phyloP scores from a whole-genome alignment of 2,329 filamentous ascomycete genomes.

The Dactylellina leptospora region DNA sequence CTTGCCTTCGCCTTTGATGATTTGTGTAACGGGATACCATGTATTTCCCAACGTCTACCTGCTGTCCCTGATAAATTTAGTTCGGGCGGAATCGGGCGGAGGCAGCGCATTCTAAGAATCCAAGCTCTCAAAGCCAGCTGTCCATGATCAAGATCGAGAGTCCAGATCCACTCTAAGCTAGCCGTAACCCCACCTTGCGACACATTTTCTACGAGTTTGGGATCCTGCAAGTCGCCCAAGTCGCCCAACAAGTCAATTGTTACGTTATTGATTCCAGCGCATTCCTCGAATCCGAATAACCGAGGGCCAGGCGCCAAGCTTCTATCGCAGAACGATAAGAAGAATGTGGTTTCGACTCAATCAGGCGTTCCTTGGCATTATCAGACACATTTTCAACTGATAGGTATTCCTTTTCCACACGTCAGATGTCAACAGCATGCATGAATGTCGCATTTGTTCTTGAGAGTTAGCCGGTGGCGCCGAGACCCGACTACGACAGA shows the following conservation, averaged over 20 bases:
- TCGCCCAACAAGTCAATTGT: neutral
- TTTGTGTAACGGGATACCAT: no score
- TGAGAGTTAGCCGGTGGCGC: neutral
- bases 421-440: constrained; percentile 7
- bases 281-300: neutral
- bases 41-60: no score
- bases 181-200: neutral
- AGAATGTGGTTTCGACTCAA: no score
- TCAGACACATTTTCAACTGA: neutral
- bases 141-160: neutral
- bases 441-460: neutral
- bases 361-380: neutral
- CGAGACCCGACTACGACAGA: no score
- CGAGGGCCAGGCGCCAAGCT: no score
- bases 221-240: neutral
- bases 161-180: neutral
- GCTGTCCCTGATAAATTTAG: neutral
- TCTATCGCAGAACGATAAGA: no score
- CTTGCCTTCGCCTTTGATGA: no score
- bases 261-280: neutral
- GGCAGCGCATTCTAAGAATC: no score
- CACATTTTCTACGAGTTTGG: neutral
- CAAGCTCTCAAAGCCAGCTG: no score
- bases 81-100: constrained; percentile 1
- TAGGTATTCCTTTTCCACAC: constrained; percentile 21